Evolutionary conservation across 1,284 basidiomycete species (phyloP).

Genomic region (Rhodotorula sp.): DNA sequence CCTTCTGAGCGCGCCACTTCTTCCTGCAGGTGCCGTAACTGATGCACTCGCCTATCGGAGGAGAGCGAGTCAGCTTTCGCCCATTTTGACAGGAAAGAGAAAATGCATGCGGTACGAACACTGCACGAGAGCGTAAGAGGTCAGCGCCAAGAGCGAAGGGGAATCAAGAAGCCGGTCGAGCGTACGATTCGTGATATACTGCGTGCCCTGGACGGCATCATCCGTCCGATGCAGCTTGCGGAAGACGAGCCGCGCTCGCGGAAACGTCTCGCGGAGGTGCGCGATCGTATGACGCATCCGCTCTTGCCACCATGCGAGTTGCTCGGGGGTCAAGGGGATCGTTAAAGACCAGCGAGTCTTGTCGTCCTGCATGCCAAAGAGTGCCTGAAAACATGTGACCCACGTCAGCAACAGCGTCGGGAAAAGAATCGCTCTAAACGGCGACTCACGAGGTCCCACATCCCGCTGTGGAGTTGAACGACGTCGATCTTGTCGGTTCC

Average conservation of each 20-base stretch:
- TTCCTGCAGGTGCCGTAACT: slow-evolving; percentile 39
- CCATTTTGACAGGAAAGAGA: no score
- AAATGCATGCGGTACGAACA: slow-evolving; percentile 1
- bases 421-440: neutral
- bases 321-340: slow-evolving; percentile 35
- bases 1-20: slow-evolving; percentile 35
- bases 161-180: neutral
- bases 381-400: slow-evolving; percentile 14
- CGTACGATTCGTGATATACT: slow-evolving; percentile 41
- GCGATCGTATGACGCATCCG: slow-evolving; percentile 34
- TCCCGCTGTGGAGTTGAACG: slow-evolving; percentile 36
- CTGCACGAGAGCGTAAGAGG: neutral
- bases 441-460: slow-evolving; percentile 39
- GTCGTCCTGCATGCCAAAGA: slow-evolving; percentile 42
- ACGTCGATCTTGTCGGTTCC: slow-evolving; percentile 36
- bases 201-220: slow-evolving; percentile 34
- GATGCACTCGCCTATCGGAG: slow-evolving; percentile 31
- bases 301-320: slow-evolving; percentile 42
- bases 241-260: slow-evolving; percentile 32
- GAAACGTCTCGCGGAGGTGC: slow-evolving; percentile 35
- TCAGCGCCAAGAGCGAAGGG: neutral
- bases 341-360: slow-evolving; percentile 36
- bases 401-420: neutral
- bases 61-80: neutral
- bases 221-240: slow-evolving; percentile 39